Evolutionary conservation across 176 grass and related monocot genomes (phyloP).

Genomic region (Pontederia paniculata): DNA sequence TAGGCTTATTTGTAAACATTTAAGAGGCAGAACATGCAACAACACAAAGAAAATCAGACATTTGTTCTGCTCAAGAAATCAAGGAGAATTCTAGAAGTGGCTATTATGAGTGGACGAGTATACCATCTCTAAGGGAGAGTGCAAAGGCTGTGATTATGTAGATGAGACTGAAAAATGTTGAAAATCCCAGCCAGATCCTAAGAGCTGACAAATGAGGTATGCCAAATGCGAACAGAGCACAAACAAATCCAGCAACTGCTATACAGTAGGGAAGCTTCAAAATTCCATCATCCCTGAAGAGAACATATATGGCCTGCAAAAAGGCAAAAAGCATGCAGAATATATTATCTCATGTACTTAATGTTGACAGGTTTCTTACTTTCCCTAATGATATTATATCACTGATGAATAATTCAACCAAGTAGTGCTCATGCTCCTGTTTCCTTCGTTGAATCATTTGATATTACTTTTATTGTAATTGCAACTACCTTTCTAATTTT

Average conservation of each 20-base stretch:
- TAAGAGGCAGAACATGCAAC: too few relatives aligned
- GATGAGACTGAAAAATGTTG: slow-evolving; percentile 75
- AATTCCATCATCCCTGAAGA: slow-evolving; percentile 54
- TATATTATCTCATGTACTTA: not conserved
- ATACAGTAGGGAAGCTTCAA: slow-evolving; percentile 98
- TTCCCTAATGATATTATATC: not conserved
- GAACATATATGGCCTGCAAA: slow-evolving; percentile 66
- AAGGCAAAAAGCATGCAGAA: slow-evolving; percentile 11
- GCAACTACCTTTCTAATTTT: too few relatives aligned
- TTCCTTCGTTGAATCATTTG: too few relatives aligned
- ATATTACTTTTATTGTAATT: too few relatives aligned
- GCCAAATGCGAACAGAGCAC: slow-evolving; percentile 87
- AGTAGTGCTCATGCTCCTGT: too few relatives aligned
- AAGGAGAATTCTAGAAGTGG: too few relatives aligned
- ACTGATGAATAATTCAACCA: too few relatives aligned
- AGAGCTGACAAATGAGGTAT: slow-evolving; percentile 90
- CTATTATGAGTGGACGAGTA: not conserved
- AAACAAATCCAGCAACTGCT: slow-evolving; percentile 61
- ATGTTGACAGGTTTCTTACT: not conserved
- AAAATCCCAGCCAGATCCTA: slow-evolving; percentile 87
- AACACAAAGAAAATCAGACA: too few relatives aligned
- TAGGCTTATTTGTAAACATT: too few relatives aligned
- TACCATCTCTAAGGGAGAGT: slow-evolving; percentile 74
- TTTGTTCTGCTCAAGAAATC: too few relatives aligned
- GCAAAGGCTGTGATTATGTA: slow-evolving; percentile 74